Evolutionary conservation across 2,329 filamentous ascomycete species (phyloP), one percentile per base, ranked within the genome.

Genomic region (Pseudopithomyces maydicus): DNA sequence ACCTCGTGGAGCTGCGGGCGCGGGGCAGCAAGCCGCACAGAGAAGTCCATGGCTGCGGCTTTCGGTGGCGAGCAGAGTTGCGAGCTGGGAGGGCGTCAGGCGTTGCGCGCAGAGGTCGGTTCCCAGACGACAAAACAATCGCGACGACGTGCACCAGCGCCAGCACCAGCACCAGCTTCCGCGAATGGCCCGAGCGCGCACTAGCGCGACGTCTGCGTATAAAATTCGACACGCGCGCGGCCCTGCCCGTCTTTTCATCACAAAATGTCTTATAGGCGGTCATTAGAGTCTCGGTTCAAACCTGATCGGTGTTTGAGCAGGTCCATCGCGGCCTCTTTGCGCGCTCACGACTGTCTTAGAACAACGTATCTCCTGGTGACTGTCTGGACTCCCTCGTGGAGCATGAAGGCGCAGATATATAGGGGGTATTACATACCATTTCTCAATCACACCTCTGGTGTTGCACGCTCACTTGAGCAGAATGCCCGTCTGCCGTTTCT

Each of bases 281-380:
- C 91, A 90, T 94, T 98, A 98, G 95, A 99, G 95, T 99, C 95
- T 96, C 94, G 93, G 90, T 90, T 88, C 87, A 90, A 87, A 90
- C 87, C 66, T 62, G 57, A 71, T 93, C 91, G 91, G 85, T 98
- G 86, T 90, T 92, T 92, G 88, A 90, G 91, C 90, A 96, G 91
- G 86, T 89, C 88, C 83, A 78, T 78, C 33, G 83, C 80, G 89
- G 82, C 85, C 90, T 93, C 90, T 81, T 82, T 82, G 91, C 93
- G 94, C 91, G 95, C 95, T 99, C 92, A 93, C 88, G 91, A 92
- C 90, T 84, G 90, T 90, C 94, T 90, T 91, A 96, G 91, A 90
- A 76, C 82, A 86, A 81, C 78, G 79, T 81, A 81, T 83, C 88
- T 85, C 87, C 74, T 78, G 69, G 72, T 90, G 65, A 63, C 78